Conservation (phyloP, 1,284 basidiomycete genomes). For the Termitomyces sp. region DNA sequence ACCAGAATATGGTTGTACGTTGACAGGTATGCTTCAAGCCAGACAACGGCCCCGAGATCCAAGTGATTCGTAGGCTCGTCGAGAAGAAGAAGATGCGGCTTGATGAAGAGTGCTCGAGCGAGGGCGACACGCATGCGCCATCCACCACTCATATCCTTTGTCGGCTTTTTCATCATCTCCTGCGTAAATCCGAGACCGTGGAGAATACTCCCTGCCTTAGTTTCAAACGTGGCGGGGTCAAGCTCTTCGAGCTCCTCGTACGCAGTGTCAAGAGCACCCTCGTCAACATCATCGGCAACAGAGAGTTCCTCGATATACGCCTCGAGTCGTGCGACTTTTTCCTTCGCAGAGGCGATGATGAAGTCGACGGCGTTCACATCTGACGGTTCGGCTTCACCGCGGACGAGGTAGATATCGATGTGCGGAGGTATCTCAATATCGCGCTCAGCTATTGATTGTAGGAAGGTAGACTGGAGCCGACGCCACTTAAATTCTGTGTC, state of each 20-base stretch:
- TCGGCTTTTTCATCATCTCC: constrained; percentile 94
- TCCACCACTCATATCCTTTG: constrained; percentile 98
- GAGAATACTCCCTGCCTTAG: constrained; percentile 92
- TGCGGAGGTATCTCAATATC: constrained; percentile 94
- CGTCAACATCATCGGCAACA: constrained; percentile 85
- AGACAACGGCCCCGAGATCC: constrained; percentile 96
- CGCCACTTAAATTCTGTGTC: not conserved
- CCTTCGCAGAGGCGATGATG: constrained; percentile 89
- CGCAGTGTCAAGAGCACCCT: constrained; percentile 76
- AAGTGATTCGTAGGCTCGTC: constrained; percentile 90
- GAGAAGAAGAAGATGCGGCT: constrained; percentile 90
- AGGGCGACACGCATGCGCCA: constrained; percentile 99
- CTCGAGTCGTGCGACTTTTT: constrained; percentile 95
- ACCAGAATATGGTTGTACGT: constrained; percentile 99
- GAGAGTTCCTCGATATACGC: constrained; percentile 94
- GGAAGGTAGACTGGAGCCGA: constrained; percentile 51
- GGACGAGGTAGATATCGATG: constrained; percentile 97
- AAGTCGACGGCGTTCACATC: constrained; percentile 95
- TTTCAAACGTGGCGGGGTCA: constrained; percentile 93
- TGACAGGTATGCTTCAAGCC: constrained; percentile 96
- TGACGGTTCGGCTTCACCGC: constrained; percentile 95
- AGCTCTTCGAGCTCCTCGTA: constrained; percentile 98
- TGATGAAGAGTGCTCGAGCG: constrained; percentile 93
- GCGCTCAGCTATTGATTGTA: constrained; percentile 80
- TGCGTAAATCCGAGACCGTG: constrained; percentile 94